Evolutionary conservation across 306 rosid species (phyloP), one percentile per base, ranked within the genome.

Genomic region (Begonia masoniana): DNA sequence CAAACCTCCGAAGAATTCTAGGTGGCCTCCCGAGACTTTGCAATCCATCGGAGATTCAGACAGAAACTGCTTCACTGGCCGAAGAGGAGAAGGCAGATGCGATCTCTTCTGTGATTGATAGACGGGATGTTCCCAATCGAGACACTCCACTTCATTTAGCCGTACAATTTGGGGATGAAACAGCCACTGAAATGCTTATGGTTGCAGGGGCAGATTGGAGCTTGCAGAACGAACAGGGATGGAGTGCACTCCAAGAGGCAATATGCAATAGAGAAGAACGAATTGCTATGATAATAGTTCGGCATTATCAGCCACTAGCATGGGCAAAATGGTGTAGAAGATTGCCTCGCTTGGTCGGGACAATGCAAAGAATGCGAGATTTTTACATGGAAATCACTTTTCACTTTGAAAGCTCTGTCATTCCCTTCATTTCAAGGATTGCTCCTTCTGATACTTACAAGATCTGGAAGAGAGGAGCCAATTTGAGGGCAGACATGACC

Each of bases 281-380:
- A n/a, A 79, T 92, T 57, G 85, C 99, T 9, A 77, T 66, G 83
- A 72, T 68, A 14, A 92, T 92, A 59, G 81, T 92, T 17, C 78
- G 92, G 72, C 95, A 86, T 26, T 81, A 92, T 68, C 99, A 83
- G 83, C 99, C 96, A 41, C 58, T 91, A 71, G 96, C 96, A 42
- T 92, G 99, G 99, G 99, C 96, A 0, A 92, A 92, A 74, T 92
- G 99, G 99, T 92, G 99, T 60, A 68, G 99, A 64, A 74, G 99
- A 75, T 74, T 92, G 87, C 99, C 99, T 66, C 92, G 96, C 45
- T 72, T 92, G 74, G 79, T 83, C 8, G 88, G 70, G 48, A 80
- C 95, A 10, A 83, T 83, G 96, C 80, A 70, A 15, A 80, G 96
- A 80, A 92, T 92, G 99, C 79, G 84, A 52, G 99, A 92, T 63